phyloP scores from a whole-genome alignment of 2,329 filamentous ascomycete genomes.

The Didymella pomorum region DNA sequence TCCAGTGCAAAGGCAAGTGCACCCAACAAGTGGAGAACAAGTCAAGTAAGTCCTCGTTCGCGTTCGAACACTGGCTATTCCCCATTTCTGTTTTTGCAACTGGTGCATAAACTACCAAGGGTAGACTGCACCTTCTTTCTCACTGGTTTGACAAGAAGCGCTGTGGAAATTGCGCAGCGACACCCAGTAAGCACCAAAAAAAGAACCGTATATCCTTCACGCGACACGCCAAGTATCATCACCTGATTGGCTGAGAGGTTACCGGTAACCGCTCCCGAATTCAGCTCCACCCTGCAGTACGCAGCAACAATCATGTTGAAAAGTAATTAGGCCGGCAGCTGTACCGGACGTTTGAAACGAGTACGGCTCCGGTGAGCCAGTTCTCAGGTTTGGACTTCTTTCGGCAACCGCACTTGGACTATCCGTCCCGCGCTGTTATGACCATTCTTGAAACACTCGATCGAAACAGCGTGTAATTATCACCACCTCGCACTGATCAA shows the following conservation, averaged over 20 bases:
- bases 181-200: neutral
- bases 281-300: slow-evolving; percentile 2
- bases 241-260: slow-evolving; percentile 3
- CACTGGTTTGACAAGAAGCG: neutral
- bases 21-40: neutral
- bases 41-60: neutral
- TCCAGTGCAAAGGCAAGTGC: neutral
- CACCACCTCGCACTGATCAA: slow-evolving; percentile 3
- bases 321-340: slow-evolving; percentile 5
- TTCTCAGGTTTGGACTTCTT: neutral
- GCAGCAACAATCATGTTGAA: slow-evolving; percentile 5
- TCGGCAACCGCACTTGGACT: neutral
- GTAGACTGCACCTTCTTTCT: neutral
- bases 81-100: neutral
- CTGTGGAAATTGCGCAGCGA: neutral
- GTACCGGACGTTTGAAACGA: slow-evolving; percentile 12
- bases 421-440: neutral
- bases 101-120: neutral
- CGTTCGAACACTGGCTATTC: neutral
- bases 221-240: neutral
- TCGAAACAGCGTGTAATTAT: slow-evolving; percentile 2
- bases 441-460: slow-evolving; percentile 6
- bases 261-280: slow-evolving; percentile 1
- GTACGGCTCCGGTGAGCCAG: neutral
- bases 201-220: slow-evolving; percentile 6